Conservation (phyloP, 345 rosid genomes). For the Eucalyptus regnans region DNA sequence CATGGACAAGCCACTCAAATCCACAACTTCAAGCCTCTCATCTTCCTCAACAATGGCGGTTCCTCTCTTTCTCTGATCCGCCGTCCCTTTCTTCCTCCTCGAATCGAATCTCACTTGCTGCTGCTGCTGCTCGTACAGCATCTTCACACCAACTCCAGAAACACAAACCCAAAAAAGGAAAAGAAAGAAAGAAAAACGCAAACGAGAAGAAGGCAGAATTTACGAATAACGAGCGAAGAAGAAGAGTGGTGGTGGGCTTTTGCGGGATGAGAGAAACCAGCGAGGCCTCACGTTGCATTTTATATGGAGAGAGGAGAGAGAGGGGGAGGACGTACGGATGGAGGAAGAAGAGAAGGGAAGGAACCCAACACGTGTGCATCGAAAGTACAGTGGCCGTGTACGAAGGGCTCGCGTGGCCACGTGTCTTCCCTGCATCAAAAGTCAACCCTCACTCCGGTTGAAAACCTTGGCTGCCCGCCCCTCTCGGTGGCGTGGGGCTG, state of each 20-base stretch:
- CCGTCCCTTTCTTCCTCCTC: not conserved
- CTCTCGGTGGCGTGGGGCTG: not conserved
- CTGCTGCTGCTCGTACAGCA: slow-evolving; percentile 24
- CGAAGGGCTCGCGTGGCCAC: slow-evolving; percentile 1
- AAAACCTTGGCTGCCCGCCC: not conserved
- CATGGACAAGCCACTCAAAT: slow-evolving; percentile 62
- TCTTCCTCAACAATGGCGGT: slow-evolving; percentile 1
- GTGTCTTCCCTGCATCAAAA: not conserved
- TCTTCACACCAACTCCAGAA: not conserved
- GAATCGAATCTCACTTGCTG: not conserved
- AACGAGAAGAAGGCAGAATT: not conserved
- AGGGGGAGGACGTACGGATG: slow-evolving; percentile 1
- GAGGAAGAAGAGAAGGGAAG: not conserved
- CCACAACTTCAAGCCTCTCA: slow-evolving; percentile 31
- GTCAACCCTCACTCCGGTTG: not conserved
- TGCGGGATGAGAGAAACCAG: not conserved
- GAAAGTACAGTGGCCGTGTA: slow-evolving; percentile 10
- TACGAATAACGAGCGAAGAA: not conserved
- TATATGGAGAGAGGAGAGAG: not conserved
- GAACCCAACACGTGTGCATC: not conserved
- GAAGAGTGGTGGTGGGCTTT: not conserved
- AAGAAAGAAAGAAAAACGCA: not conserved
- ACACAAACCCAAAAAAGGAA: not conserved
- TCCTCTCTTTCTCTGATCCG: not conserved
- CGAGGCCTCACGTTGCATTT: not conserved